Base-by-base conservation (phyloP, 2,329 filamentous ascomycete species). In the Colletotrichum salicis region DNA sequence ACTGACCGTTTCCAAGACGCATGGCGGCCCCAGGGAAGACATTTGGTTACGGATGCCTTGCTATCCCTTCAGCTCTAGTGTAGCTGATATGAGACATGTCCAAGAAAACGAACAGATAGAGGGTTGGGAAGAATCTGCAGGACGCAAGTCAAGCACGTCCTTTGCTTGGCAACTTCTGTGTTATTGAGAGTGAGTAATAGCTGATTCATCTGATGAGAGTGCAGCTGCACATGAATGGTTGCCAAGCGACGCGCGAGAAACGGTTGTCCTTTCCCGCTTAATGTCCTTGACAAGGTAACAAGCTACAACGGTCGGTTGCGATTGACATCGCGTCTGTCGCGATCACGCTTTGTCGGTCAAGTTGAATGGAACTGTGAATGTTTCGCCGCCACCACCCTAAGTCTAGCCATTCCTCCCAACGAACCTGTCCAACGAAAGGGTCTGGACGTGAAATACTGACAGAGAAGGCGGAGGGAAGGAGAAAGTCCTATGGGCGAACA, bases 171-270 rank as follows among this genome's bases (percentile, higher is more conserved):
- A 15, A 37, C 29, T 27, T 48, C 29, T 62, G 22, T 37, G 29
- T 31, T 31, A 29, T 58, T 27, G 22, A 37, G 41, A 57, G 12
- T 27, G 6, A 48, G 5, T 48, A 35, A 37, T 52, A 31, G 19
- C 6, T 69, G 37, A 51, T 27, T 63, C 52, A 64, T 64, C 60
- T 5, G 60, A 69, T 51, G 59, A 52, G 33, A 55, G 22, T 27
- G 52, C 24, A 55, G n/a, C n/a, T 24, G 22, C 27, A 11, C 19
- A 48, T 48, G 41, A n/a, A 19, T 48, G 41, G 15, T 7, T 48
- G 41, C 41, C 41, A 48, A 48, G 41, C 10, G 41, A n/a, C 19
- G 19, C 41, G 19, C 15, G 8, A 48, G 19, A 22, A 48, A 48
- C 41, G 19, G 7, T 19, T 45, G 15, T 45, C 41, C 3, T 45